Evolutionary conservation across 306 rosid species (phyloP).

Genomic region (Rubus parviflorus): DNA sequence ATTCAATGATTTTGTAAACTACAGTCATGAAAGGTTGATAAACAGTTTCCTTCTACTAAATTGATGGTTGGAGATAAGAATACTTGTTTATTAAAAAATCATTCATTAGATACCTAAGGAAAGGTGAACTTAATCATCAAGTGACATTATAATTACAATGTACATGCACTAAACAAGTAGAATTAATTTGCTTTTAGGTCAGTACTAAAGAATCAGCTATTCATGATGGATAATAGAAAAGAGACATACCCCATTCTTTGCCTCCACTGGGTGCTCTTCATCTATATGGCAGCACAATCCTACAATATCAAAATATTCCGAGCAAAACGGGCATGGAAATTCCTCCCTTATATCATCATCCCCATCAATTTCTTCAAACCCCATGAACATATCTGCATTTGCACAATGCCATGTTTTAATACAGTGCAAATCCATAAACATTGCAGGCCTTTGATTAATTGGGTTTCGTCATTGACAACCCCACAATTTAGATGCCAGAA

Average conservation of each 20-base stretch:
- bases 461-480: background rate
- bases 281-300: slow-evolving; percentile 98
- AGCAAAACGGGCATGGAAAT: slow-evolving; percentile 88
- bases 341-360: slow-evolving; percentile 91
- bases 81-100: background rate
- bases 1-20: background rate
- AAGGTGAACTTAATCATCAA: background rate
- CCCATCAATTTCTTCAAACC: slow-evolving; percentile 82
- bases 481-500: background rate
- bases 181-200: background rate
- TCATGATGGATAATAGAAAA: background rate
- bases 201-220: slow-evolving; percentile 5
- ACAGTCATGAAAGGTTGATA: background rate
- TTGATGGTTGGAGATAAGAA: background rate
- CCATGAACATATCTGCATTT: slow-evolving; percentile 79
- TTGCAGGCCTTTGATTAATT: background rate
- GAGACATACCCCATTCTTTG: slow-evolving; percentile 78
- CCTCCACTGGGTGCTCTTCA: slow-evolving; percentile 91
- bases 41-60: background rate
- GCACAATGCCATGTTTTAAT: slow-evolving; percentile 23
- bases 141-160: background rate
- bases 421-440: background rate
- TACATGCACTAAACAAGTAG: slow-evolving; percentile 13
- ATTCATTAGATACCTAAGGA: background rate
- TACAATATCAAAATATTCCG: slow-evolving; percentile 85